These are phyloP conservation scores for Dictyostelium capitatum DNA, from an alignment of 78 protist species.

Conservation along the genomic window DNA sequence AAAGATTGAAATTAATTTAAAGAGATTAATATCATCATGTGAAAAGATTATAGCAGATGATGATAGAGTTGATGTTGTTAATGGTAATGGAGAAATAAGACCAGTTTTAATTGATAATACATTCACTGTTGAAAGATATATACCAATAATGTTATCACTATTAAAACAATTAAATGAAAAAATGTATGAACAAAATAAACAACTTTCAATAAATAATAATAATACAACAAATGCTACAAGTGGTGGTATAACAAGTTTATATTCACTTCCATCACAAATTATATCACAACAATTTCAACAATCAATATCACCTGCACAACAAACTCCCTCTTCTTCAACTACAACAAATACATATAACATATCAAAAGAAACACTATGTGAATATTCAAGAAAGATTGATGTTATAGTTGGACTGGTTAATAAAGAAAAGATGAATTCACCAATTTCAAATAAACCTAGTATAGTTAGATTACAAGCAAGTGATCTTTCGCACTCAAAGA, in stretches of 20 bases:
- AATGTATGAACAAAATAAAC: slow-evolving; percentile 9
- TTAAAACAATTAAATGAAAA: slow-evolving; percentile 40
- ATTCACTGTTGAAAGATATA: slow-evolving; percentile 49
- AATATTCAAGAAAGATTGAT: slow-evolving; percentile 63
- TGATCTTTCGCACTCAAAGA: slow-evolving; percentile 43
- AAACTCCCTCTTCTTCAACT: not conserved
- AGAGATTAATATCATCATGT: slow-evolving; percentile 54
- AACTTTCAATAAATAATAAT: not conserved
- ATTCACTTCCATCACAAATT: not conserved
- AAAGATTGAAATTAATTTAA: slow-evolving; percentile 43
- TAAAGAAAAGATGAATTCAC: slow-evolving; percentile 62
- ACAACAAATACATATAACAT: not conserved
- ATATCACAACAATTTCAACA: not conserved
- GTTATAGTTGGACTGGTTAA: slow-evolving; percentile 52
- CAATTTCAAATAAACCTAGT: slow-evolving; percentile 43
- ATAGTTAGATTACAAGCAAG: slow-evolving; percentile 70
- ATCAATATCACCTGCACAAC: not conserved
- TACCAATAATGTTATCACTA: slow-evolving; percentile 42
- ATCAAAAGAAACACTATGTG: slow-evolving; percentile 48
- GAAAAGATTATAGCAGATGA: slow-evolving; percentile 36
- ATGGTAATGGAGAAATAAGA: not conserved
- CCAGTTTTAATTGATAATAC: slow-evolving; percentile 5
- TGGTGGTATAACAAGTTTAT: not conserved
- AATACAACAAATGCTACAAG: not conserved
- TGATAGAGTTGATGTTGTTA: not conserved